A percentile compares a stretch with the other conserved stretches of the same genome.
Conservation (phyloP, 768 basidiomycete genomes). For the Zangia roseola region DNA sequence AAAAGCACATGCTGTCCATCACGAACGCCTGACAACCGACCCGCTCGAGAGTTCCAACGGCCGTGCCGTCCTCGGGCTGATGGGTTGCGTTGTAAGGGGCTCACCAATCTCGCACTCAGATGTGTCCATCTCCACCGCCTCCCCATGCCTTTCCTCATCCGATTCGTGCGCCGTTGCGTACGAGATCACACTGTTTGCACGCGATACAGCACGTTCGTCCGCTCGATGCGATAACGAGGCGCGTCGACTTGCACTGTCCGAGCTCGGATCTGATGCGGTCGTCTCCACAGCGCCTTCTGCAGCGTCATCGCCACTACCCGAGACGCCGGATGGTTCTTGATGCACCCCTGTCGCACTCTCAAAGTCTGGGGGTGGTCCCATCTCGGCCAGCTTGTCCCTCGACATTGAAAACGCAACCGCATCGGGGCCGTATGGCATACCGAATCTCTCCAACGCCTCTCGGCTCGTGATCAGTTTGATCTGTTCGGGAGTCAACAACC, state of each 20-base stretch:
- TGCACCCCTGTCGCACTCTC: constrained; percentile 26
- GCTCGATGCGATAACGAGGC: background rate
- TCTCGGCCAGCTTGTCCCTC: constrained; percentile 37
- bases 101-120: constrained; percentile 3
- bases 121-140: background rate
- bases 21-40: background rate
- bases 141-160: background rate
- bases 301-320: background rate
- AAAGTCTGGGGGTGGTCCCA: constrained; percentile 51
- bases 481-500: constrained; percentile 48
- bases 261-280: background rate
- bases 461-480: constrained; percentile 68
- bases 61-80: constrained; percentile 20
- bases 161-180: constrained; percentile 11
- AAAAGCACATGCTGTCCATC: background rate
- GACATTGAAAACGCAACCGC: constrained; percentile 62
- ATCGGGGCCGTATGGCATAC: constrained; percentile 73
- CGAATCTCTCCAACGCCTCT: constrained; percentile 66
- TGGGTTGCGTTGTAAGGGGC: constrained; percentile 14
- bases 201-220: constrained; percentile 9
- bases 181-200: constrained; percentile 13
- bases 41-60: background rate
- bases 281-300: background rate
- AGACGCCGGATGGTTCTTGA: background rate
- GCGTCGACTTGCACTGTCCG: background rate